phyloP scores from a whole-genome alignment of 148 eudicot species.

The Camellia granthamiana region DNA sequence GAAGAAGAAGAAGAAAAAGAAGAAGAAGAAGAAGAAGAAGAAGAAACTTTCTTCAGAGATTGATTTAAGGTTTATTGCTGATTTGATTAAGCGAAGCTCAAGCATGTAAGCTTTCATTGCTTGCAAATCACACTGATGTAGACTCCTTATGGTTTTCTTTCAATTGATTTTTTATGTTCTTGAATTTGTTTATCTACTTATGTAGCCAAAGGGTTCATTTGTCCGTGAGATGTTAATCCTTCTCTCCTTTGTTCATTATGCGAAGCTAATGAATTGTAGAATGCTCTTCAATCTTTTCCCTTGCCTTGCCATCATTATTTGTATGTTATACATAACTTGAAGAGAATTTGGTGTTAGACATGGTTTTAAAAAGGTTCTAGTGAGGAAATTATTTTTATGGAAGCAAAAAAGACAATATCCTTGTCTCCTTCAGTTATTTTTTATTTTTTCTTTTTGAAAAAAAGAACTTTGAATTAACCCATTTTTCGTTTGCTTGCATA shows the following conservation, averaged over 20 bases:
- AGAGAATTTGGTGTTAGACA: not conserved
- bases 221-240: not conserved
- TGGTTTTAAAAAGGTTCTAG: not conserved
- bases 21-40: no score
- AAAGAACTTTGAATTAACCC: no score
- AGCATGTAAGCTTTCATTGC: conserved; percentile 27
- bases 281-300: not conserved
- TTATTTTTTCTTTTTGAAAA: no score
- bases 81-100: conserved; percentile 15
- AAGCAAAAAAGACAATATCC: no score
- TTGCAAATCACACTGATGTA: conserved; percentile 19
- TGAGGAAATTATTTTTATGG: no score
- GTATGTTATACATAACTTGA: not conserved
- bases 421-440: no score
- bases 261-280: not conserved
- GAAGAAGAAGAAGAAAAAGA: no score
- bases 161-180: conserved; percentile 5
- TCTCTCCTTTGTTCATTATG: not conserved
- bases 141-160: conserved; percentile 14
- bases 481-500: no score
- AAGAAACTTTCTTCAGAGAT: not conserved
- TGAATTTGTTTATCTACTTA: not conserved
- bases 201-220: not conserved
- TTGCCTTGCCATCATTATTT: not conserved
- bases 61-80: conserved; percentile 2